phyloP scores from a whole-genome alignment of 805 yeast genomes.

The Alloascoidea africana region DNA sequence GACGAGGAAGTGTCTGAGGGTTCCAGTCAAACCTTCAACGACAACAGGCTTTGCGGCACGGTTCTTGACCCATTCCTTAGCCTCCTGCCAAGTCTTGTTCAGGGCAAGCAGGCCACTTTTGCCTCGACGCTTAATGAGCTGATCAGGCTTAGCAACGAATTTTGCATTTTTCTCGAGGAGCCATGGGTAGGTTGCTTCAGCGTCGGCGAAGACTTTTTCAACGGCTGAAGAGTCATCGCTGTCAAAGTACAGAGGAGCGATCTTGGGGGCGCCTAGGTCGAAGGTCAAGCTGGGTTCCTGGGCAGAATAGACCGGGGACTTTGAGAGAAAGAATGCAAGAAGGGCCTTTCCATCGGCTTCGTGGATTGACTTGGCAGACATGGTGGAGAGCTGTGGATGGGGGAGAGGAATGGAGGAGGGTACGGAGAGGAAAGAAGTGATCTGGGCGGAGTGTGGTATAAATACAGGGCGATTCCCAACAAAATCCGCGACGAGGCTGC shows the following conservation, averaged over 20 bases:
- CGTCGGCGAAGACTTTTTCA: slow-evolving; percentile 18
- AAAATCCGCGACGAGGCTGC: too few relatives aligned
- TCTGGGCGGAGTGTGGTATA: too few relatives aligned
- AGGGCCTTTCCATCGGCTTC: slow-evolving; percentile 32
- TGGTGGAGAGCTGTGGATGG: slow-evolving; percentile 6
- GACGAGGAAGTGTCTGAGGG: slow-evolving; percentile 23
- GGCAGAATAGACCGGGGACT: slow-evolving; percentile 21
- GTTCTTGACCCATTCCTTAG: slow-evolving; percentile 26
- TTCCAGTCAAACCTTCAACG: slow-evolving; percentile 25
- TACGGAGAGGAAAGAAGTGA: not conserved
- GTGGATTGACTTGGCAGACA: slow-evolving; percentile 29
- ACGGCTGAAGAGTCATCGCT: slow-evolving; percentile 13
- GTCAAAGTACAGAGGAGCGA: slow-evolving; percentile 2
- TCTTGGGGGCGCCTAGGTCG: slow-evolving; percentile 2
- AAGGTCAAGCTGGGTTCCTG: slow-evolving; percentile 4
- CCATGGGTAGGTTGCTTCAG: slow-evolving; percentile 26
- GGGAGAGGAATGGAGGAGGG: slow-evolving; percentile 1
- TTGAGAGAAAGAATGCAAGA: slow-evolving; percentile 24
- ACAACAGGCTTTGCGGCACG: slow-evolving; percentile 23
- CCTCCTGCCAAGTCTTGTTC: slow-evolving; percentile 27
- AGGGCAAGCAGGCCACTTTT: slow-evolving; percentile 27
- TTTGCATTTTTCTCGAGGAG: slow-evolving; percentile 18
- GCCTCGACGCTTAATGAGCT: slow-evolving; percentile 30
- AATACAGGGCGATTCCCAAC: too few relatives aligned
- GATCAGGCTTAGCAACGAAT: slow-evolving; percentile 31